Base-by-base conservation (phyloP, 2,329 filamentous ascomycete genomes). In the Fusarium oxysporum region DNA sequence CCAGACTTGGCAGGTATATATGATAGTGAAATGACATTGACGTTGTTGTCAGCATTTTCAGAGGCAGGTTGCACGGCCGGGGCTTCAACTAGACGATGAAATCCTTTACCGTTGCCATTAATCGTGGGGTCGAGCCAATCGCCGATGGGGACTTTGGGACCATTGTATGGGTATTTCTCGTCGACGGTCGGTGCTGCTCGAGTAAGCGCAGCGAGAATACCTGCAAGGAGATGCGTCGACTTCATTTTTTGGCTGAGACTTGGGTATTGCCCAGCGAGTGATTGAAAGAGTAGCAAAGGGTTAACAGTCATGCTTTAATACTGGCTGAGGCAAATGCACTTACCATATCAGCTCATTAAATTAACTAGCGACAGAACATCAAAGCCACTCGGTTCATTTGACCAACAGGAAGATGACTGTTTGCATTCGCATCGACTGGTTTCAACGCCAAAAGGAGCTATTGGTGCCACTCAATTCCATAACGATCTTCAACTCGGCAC, bases 1-100 rank as follows among this genome's bases (percentile, higher is more conserved):
- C 14, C 35, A 23, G 6, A 0, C 21, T 57, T n/a, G 5, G 32
- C 3, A 21, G 60, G 60, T 14, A 60, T 48, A 8, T 60, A 60
- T 5, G 35, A 63, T 1, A 48, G 14, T 5, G 60, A 63, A 16
- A 63, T 63, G 8, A 63, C 54, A 63, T 60, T 63, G 9, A 63
- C 10, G 30, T 63, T 63, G 3, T 63, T 63, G 19, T 8, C 48
- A 6, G 43, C 19, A 3, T 60, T 23, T 2, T 0, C 19, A 11
- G 44, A 35, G 28, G 13, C 43, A 10, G 60, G 54, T 1, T 17
- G 6, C 0, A 63, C 60, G 0, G 54, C 60, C 1, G 54, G 43
- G 0, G 28, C n/a, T 11, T 63, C 43, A 1, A 63, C 35, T 6
- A 63, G 43, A 25, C 60, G 60, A 5, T 12, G 9, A 8, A 64